phyloP scores from a whole-genome alignment of 73 alveolate genomes.

The Uronychia setigera region DNA sequence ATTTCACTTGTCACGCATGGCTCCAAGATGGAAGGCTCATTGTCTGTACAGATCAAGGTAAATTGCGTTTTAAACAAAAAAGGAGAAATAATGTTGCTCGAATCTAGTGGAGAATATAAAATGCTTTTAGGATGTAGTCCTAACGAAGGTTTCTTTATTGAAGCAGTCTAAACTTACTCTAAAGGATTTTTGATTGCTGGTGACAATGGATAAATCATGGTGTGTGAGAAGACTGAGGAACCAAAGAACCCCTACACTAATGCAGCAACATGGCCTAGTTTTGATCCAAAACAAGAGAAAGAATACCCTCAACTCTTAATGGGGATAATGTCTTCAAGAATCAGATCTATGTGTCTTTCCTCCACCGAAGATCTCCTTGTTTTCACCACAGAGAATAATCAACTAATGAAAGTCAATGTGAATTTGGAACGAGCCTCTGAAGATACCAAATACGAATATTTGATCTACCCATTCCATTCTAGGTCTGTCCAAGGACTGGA shows the following conservation, averaged over 20 bases:
- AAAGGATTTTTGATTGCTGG: conserved; percentile 83
- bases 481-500: conserved; percentile 95
- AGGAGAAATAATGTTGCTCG: conserved; percentile 86
- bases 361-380: conserved; percentile 58
- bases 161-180: conserved; percentile 50
- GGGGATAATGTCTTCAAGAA: conserved; percentile 51
- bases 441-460: conserved; percentile 65
- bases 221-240: conserved; percentile 82
- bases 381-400: conserved; percentile 65
- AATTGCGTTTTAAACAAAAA: too few species aligned
- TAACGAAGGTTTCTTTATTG: conserved; percentile 71
- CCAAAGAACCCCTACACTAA: conserved; percentile 72
- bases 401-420: conserved; percentile 52
- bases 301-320: conserved; percentile 54
- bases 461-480: conserved; percentile 72
- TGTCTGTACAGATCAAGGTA: conserved; percentile 88
- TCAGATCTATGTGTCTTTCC: conserved; percentile 49
- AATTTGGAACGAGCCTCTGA: conserved; percentile 58
- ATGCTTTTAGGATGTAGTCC: conserved; percentile 66
- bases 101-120: conserved; percentile 86
- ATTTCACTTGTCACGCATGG: conserved; percentile 84
- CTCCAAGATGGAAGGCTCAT: conserved; percentile 88
- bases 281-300: conserved; percentile 63
- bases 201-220: conserved; percentile 80
- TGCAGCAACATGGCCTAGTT: conserved; percentile 64